Conservation (phyloP, 306 rosid species). For the Acmispon strigosus region DNA sequence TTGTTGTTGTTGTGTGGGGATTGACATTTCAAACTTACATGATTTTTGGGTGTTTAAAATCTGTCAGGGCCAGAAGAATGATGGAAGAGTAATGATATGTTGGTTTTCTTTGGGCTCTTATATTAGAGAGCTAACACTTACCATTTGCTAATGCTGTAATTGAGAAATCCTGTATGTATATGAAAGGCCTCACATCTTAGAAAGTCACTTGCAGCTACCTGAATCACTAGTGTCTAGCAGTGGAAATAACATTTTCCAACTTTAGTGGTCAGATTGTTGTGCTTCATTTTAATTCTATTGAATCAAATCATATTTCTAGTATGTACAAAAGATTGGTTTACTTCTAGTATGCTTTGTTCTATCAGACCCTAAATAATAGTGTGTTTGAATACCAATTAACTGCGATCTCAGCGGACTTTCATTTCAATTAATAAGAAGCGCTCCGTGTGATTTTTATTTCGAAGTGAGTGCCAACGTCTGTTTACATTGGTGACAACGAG, state of each 20-base stretch:
- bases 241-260: conserved; percentile 16
- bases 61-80: conserved; percentile 41
- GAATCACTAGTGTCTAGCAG: conserved; percentile 28
- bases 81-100: conserved; percentile 39
- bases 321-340: not conserved
- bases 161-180: conserved; percentile 49
- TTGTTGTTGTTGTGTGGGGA: conserved; percentile 41
- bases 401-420: too few species aligned
- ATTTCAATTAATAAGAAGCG: too few species aligned
- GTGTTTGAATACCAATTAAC: too few species aligned
- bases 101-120: conserved; percentile 38
- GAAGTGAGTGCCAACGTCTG: too few species aligned
- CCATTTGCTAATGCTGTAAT: conserved; percentile 49
- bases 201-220: conserved; percentile 32
- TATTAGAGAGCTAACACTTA: conserved; percentile 49
- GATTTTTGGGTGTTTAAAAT: conserved; percentile 45
- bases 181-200: conserved; percentile 31
- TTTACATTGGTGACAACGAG: too few species aligned
- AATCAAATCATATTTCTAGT: not conserved
- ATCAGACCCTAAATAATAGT: not conserved
- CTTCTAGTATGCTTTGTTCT: not conserved
- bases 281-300: not conserved
- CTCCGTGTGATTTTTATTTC: too few species aligned
- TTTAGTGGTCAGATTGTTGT: not conserved
- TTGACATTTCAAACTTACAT: conserved; percentile 43